Evolutionary conservation across 1,139 yeast genomes (phyloP), one percentile per base, ranked within the genome.

Genomic region (Scheffersomyces stambukii): DNA sequence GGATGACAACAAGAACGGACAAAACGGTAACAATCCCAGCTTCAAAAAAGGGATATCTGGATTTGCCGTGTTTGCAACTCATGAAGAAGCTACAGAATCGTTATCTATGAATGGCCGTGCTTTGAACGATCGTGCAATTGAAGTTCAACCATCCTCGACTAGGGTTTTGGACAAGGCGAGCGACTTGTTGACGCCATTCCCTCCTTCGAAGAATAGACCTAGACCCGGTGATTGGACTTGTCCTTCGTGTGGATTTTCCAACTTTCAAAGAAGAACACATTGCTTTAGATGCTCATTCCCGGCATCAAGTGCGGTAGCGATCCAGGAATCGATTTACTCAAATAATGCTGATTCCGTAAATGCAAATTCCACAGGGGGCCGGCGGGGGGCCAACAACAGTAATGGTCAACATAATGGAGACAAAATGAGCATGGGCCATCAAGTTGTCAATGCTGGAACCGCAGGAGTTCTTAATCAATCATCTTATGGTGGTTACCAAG

Each of bases 151-250:
- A 1, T 85, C 95, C 2, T 80, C 93, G 22, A 71, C 80, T 2
- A 60, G 71, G 23, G 84, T 89, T 1, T 62, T 89, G 32, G 95
- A 85, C 42, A 72, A 77, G 36, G 96, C 96, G 1, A 80, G 77
- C 41, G 94, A 82, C 23, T 72, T 88, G 29, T 63, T 89, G 34
- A 70, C 85, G 0, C 85, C 94, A 7, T 88, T 89, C 55, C 95
- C 96, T 9, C 80, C 88, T 15, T 79, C 85, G 28, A 88, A 88
- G 47, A 88, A 88, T 53, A 72, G 94, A 44, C 95, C 96, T 14
- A 70, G 97, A 48, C 96, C 96, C 0, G 97, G 97, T 14, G 97
- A 89, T 51, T 89, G 97, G 97, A 84, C 85, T 6, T 89, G 97
- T 57, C 95, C 96, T 11, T 80, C 91, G 5, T 89, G 97, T 64